These are phyloP conservation scores for Cylindrotheca fusiformis DNA, from an alignment of 108 stramenopile genomes.

Conservation along the genomic window DNA sequence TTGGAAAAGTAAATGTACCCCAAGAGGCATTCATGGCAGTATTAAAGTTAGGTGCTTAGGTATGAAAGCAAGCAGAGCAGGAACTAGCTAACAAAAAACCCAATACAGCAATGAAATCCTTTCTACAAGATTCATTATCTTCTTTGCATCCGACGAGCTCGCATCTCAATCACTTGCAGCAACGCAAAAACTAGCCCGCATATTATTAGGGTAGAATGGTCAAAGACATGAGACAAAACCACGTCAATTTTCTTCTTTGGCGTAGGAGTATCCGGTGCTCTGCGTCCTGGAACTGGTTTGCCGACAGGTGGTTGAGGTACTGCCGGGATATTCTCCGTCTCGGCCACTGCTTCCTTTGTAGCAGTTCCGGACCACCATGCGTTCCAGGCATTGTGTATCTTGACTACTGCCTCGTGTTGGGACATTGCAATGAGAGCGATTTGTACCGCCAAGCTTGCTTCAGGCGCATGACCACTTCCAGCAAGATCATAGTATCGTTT, in stretches of 20 bases:
- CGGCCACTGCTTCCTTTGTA: background rate
- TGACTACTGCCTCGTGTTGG: slow-evolving; percentile 60
- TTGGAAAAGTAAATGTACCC: slow-evolving; percentile 97
- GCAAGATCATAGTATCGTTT: slow-evolving; percentile 88
- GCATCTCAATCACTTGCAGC: slow-evolving; percentile 7
- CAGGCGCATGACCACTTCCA: slow-evolving; percentile 6
- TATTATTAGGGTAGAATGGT: slow-evolving; percentile 17
- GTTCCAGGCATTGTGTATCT: slow-evolving; percentile 35
- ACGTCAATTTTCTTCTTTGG: slow-evolving; percentile 14
- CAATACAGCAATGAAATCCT: no score
- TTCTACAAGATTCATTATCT: no score
- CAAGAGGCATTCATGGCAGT: slow-evolving; percentile 99
- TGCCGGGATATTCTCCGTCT: background rate
- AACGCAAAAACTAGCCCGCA: slow-evolving; percentile 10
- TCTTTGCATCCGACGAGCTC: background rate
- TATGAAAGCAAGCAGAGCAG: no score
- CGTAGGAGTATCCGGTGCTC: background rate
- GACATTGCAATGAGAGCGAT: slow-evolving; percentile 71
- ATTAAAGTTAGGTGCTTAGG: slow-evolving; percentile 77
- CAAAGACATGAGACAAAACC: slow-evolving; percentile 22
- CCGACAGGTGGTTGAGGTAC: no score
- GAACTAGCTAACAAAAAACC: no score
- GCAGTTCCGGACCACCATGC: slow-evolving; percentile 18
- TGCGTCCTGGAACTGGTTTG: slow-evolving; percentile 5
- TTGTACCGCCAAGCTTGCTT: slow-evolving; percentile 65